These are phyloP conservation scores for Daldinia concentrica DNA, from an alignment of 495 filamentous ascomycete species.

Conservation along the genomic window DNA sequence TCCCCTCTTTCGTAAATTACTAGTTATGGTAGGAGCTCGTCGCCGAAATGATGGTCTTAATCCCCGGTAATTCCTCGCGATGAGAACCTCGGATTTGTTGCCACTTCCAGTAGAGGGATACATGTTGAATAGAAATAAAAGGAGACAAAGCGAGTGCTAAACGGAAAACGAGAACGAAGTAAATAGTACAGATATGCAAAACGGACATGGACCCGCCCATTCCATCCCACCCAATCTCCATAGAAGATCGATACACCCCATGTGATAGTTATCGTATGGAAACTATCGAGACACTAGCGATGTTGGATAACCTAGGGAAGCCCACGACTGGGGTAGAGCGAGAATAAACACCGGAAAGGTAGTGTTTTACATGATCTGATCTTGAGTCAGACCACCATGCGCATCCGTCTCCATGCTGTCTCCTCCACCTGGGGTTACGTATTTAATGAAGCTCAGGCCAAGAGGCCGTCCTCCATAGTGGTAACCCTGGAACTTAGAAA, in stretches of 20 bases:
- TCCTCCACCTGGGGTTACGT: slow-evolving; percentile 70
- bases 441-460: slow-evolving; percentile 91
- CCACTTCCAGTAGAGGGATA: slow-evolving; percentile 26
- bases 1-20: slow-evolving; percentile 18
- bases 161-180: slow-evolving; percentile 15
- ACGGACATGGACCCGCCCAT: slow-evolving; percentile 26
- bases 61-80: slow-evolving; percentile 19
- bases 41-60: slow-evolving; percentile 27
- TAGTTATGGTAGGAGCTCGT: slow-evolving; percentile 21
- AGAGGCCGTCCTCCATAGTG: slow-evolving; percentile 96
- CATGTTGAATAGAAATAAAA: slow-evolving; percentile 9
- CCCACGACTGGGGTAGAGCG: neutral
- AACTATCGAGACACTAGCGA: slow-evolving; percentile 7
- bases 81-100: slow-evolving; percentile 20
- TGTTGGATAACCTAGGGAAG: neutral
- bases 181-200: slow-evolving; percentile 40
- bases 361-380: slow-evolving; percentile 87
- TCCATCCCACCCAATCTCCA: slow-evolving; percentile 25
- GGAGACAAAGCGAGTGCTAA: slow-evolving; percentile 21
- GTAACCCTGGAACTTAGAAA: slow-evolving; percentile 96
- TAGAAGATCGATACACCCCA: slow-evolving; percentile 7
- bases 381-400: slow-evolving; percentile 83
- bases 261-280: slow-evolving; percentile 12
- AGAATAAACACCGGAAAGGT: neutral
- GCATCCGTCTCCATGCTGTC: slow-evolving; percentile 86